Evolutionary conservation across 305 asterid species (phyloP), one percentile per base, ranked within the genome.

Genomic region (Vinca major): DNA sequence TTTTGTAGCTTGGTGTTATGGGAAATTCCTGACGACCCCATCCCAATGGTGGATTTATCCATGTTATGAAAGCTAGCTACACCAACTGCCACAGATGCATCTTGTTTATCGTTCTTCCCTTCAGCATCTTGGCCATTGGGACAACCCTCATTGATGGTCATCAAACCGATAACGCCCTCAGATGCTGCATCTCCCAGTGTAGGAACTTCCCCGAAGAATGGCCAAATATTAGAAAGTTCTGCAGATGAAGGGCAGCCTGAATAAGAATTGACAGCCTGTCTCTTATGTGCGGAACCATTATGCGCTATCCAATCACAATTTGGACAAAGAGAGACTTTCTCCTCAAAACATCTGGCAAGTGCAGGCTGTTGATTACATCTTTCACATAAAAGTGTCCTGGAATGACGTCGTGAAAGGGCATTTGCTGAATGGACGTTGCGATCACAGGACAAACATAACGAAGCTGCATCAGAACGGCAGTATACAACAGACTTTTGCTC

Each of bases 241-340:
- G 79, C 79, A 16, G 96, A 88, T 2, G 97, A 84, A 67, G 98
- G 98, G 67, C 96, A 89, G 26, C 95, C 98, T 16, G 91, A 81
- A 71, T 88, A 92, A 74, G 84, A 84, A 76, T 81, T 80, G 77
- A 92, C 85, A 45, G 88, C 78, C 84, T 80, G 83, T 68, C 90
- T 78, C 74, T 89, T 84, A 70, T 84, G 90, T 43, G 83, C 80
- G 36, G 73, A 54, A 33, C 81, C 71, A 3, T 84, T 67, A 71
- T 87, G 92, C 36, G 76, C 91, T 3, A 78, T 71, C 88, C 95
- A 83, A 71, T 86, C 83, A 70, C 98, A 92, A 78, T 79, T 81
- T 57, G 90, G 88, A 69, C 98, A 92, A 67, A 90, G 95, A n/a
- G 97, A 92, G 69, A 86, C 75, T 69, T 79, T 82, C 80, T 92